These are phyloP conservation scores for Glaciozyma antarctica DNA, from an alignment of 768 basidiomycete genomes.

Conservation along the genomic window DNA sequence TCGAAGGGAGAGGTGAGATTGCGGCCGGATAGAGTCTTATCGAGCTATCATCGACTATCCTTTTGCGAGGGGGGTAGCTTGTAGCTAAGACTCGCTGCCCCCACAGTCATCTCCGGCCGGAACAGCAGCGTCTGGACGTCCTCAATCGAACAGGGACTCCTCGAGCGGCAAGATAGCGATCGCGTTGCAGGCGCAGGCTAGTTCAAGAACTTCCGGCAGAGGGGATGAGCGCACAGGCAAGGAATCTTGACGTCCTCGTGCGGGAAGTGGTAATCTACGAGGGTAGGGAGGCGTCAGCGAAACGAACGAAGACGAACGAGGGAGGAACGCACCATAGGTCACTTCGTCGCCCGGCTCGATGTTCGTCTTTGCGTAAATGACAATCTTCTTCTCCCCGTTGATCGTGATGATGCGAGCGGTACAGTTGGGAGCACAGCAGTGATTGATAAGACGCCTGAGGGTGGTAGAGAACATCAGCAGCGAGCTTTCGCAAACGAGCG, in stretches of 20 bases:
- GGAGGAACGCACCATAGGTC: conserved; percentile 69
- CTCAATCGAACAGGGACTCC: too few relatives aligned
- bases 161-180: too few relatives aligned
- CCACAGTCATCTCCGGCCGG: too few relatives aligned
- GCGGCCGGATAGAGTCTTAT: too few relatives aligned
- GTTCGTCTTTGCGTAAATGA: conserved; percentile 94
- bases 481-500: neutral
- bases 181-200: neutral
- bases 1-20: too few relatives aligned
- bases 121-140: too few relatives aligned
- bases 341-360: conserved; percentile 97
- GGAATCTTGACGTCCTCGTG: conserved; percentile 81
- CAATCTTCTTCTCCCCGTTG: conserved; percentile 57
- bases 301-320: neutral
- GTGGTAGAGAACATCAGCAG: conserved; percentile 2
- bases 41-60: too few relatives aligned
- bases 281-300: neutral
- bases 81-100: too few relatives aligned
- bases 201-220: conserved; percentile 69
- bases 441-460: conserved; percentile 86
- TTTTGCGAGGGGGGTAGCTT: too few relatives aligned
- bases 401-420: conserved; percentile 49
- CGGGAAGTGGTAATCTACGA: conserved; percentile 92
- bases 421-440: conserved; percentile 81
- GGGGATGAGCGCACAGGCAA: conserved; percentile 71